Percentiles rank a stretch among this genome's conserved stretches.
Conservation (phyloP, 2,329 filamentous ascomycete species). For the Pseudogymnoascus sp. region DNA sequence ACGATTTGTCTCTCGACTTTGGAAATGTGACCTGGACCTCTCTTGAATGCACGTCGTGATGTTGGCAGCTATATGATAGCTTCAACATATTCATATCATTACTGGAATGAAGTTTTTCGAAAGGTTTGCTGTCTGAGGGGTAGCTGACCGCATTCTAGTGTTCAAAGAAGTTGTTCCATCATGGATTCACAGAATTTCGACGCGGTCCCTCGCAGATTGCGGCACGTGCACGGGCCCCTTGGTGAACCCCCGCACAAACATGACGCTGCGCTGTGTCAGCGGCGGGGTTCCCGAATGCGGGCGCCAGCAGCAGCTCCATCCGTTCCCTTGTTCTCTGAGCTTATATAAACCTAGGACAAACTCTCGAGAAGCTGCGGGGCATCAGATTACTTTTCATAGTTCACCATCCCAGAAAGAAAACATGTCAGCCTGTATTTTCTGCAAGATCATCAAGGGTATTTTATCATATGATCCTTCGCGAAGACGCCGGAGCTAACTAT, state of each 20-base stretch:
- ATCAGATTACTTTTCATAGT: conserved; percentile 6
- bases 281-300: background rate
- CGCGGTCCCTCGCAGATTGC: background rate
- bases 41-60: background rate
- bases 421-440: conserved; percentile 83
- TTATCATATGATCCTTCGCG: background rate
- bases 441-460: conserved; percentile 89
- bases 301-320: background rate
- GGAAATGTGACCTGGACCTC: conserved; percentile 1
- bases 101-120: background rate
- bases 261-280: conserved; percentile 8
- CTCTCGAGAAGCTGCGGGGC: background rate
- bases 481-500: conserved; percentile 10
- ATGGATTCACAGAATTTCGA: background rate
- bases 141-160: background rate
- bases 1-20: background rate
- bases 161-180: background rate
- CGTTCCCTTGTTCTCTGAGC: background rate
- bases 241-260: conserved; percentile 6
- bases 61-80: background rate
- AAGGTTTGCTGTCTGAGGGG: background rate
- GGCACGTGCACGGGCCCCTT: background rate
- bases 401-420: conserved; percentile 19
- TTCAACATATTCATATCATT: background rate
- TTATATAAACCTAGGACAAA: conserved; percentile 3